Conservation (phyloP, 345 rosid species). For the Eucalyptus tenuipes region DNA sequence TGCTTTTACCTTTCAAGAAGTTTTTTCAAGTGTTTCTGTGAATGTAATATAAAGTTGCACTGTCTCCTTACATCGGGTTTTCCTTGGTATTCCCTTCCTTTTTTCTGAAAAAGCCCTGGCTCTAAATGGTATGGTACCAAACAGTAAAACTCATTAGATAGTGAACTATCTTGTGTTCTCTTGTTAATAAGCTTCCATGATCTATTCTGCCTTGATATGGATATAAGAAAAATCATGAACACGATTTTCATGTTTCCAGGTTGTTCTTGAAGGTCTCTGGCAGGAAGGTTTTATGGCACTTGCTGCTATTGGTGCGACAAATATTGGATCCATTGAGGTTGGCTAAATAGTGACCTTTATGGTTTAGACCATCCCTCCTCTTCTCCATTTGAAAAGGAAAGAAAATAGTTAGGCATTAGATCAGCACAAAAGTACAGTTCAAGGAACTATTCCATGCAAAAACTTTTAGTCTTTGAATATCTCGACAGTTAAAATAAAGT, state of each 20-base stretch:
- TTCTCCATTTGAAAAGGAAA: neutral
- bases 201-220: neutral
- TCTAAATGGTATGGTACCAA: neutral
- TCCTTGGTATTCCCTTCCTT: neutral
- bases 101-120: neutral
- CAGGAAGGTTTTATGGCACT: constrained; percentile 83
- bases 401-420: neutral
- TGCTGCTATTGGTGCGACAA: constrained; percentile 93
- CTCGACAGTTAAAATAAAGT: neutral
- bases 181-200: neutral
- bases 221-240: neutral
- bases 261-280: constrained; percentile 91
- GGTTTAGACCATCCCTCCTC: neutral
- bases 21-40: neutral
- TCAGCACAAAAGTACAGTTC: neutral
- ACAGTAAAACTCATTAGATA: neutral
- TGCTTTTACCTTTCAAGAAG: neutral
- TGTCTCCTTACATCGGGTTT: neutral
- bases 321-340: constrained; percentile 94
- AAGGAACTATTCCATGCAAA: neutral
- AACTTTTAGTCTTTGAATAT: neutral
- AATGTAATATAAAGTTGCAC: neutral
- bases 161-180: neutral
- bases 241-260: constrained; percentile 24
- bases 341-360: neutral